phyloP scores from a whole-genome alignment of 2,329 filamentous ascomycete species.

The Aspergillus sp. region DNA sequence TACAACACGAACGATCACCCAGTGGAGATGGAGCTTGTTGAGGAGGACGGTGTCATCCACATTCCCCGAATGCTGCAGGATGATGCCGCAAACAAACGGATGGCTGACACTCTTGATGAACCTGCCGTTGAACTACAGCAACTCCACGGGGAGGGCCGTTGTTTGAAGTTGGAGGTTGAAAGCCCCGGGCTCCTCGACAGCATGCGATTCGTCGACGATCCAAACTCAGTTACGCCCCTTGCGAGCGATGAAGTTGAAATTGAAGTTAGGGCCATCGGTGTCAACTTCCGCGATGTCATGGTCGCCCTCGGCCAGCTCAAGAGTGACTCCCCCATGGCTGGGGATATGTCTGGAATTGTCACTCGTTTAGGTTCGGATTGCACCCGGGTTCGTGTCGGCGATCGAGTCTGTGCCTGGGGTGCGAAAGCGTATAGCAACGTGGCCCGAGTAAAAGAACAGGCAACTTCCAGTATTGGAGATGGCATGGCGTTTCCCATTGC shows the following conservation, averaged over 20 bases:
- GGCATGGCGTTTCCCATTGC: background rate
- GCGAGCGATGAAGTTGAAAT: background rate
- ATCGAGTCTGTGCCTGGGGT: background rate
- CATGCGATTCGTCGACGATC: background rate
- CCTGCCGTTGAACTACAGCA: background rate
- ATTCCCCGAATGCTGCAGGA: too few relatives aligned
- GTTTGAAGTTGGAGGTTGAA: background rate
- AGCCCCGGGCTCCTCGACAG: background rate
- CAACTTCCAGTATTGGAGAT: background rate
- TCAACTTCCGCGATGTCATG: constrained; percentile 1
- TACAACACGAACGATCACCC: too few relatives aligned
- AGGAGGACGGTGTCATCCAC: too few relatives aligned
- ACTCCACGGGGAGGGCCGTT: background rate
- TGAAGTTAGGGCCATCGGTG: background rate
- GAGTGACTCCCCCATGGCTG: background rate
- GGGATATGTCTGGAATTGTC: background rate
- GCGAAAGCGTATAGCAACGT: background rate
- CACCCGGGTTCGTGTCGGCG: background rate
- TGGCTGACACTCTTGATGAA: background rate
- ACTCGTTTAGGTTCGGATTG: background rate
- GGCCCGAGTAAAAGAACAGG: background rate
- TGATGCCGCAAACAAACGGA: too few relatives aligned
- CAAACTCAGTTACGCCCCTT: background rate
- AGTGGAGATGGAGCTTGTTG: too few relatives aligned
- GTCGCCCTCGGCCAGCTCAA: background rate